Evolutionary conservation across 148 eudicot species (phyloP), one percentile per base, ranked within the genome.

Genomic region (Limonium bicolor): DNA sequence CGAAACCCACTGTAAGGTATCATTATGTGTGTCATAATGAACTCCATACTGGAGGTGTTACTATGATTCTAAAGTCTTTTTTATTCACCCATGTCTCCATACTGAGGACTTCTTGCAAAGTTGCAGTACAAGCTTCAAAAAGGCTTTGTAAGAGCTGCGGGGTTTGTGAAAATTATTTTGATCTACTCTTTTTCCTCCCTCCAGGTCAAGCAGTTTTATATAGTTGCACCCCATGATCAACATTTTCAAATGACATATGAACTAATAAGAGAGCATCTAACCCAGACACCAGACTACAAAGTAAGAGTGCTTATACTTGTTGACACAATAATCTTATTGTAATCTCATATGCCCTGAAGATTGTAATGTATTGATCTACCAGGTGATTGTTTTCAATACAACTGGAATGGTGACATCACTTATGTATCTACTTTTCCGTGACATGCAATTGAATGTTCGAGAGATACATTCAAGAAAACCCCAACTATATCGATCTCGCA

Each of bases 391-490:
- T 52, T 88, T 88, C 68, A 83, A 90, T 70, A 67, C 83, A 36
- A 83, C 92, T 51, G 78, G 81, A 45, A 72, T 70, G 84, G 74
- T 88, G 75, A 70, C 94, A 28, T 80, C 97, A 28, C 92, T 88
- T 54, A 60, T 80, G 87, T 88, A 61, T 58, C 61, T 61, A 35
- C 76, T 88, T 46, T 52, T 80, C 62, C 78, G 75, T 30, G 92
- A 83, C 65, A 70, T 83, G 79, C 76, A 65, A 62, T 31, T 88
- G 58, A 80, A 88, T 53, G 97, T 83, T 30, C 72, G 87, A 63
- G 97, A 88, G 68, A 63, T 80, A 23, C 86, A 88, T 69, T 65
- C 97, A 15, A 78, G 86, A 59, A 88, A 80, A 64, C 81, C 97
- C 52, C 94, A 72, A 60, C 62, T 77, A 17, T 77, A 80, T 55